These are phyloP conservation scores for Taiozyma onychis DNA, from an alignment of 1,139 yeast genomes.

Conservation along the genomic window DNA sequence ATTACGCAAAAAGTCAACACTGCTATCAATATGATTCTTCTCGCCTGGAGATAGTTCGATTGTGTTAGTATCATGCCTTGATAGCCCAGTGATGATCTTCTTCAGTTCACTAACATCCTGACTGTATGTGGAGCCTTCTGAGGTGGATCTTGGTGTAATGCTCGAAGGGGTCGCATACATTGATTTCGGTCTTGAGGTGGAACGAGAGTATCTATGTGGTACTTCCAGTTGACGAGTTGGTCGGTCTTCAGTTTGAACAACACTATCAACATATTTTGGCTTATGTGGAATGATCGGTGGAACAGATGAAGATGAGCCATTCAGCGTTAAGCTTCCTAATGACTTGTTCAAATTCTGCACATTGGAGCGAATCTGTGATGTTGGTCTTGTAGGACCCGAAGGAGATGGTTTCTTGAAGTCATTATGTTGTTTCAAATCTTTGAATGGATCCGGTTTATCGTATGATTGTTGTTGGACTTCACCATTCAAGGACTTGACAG, in stretches of 20 bases:
- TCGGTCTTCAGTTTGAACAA: slow-evolving; percentile 17
- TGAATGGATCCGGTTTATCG: slow-evolving; percentile 13
- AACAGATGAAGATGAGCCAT: not conserved
- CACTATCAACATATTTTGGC: slow-evolving; percentile 22
- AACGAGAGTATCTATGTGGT: slow-evolving; percentile 1
- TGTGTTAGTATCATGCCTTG: slow-evolving; percentile 22
- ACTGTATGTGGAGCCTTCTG: slow-evolving; percentile 3
- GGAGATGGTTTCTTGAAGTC: slow-evolving; percentile 8
- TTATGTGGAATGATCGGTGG: slow-evolving; percentile 10
- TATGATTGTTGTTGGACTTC: not conserved
- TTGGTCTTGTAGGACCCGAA: slow-evolving; percentile 18
- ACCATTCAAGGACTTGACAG: slow-evolving; percentile 2
- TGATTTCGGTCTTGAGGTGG: slow-evolving; percentile 18
- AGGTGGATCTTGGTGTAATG: slow-evolving; percentile 3
- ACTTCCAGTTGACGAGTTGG: slow-evolving; percentile 2
- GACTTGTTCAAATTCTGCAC: slow-evolving; percentile 16
- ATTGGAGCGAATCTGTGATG: slow-evolving; percentile 2
- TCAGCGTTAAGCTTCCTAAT: slow-evolving; percentile 11
- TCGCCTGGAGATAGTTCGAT: slow-evolving; percentile 31
- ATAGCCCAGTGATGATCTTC: slow-evolving; percentile 27
- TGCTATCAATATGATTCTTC: slow-evolving; percentile 31
- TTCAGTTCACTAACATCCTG: slow-evolving; percentile 16
- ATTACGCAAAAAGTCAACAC: slow-evolving; percentile 54
- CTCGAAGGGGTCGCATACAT: slow-evolving; percentile 15
- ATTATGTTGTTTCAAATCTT: slow-evolving; percentile 3